A percentile compares a stretch with the other conserved stretches of the same genome.
These are phyloP conservation scores for Scutellaria baicalensis DNA, from an alignment of 257 asterid species.

Conservation along the genomic window DNA sequence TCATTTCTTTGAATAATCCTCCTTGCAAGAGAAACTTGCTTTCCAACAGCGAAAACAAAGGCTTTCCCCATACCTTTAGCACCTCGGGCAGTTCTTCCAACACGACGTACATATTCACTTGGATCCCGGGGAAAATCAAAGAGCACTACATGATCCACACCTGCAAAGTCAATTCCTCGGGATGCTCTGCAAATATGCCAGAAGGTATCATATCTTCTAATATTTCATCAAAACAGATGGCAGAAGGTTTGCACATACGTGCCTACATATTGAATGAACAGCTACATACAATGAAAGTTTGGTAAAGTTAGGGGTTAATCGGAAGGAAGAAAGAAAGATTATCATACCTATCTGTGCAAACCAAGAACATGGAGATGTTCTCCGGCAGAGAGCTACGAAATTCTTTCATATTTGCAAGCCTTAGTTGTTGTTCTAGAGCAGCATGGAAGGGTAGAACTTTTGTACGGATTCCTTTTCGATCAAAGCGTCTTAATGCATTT, in stretches of 20 bases:
- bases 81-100: constrained; percentile 98
- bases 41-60: constrained; percentile 83
- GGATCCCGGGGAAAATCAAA: constrained; percentile 98
- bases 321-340: neutral
- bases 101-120: constrained; percentile 98
- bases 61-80: constrained; percentile 93
- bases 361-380: constrained; percentile 60
- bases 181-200: constrained; percentile 60
- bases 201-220: neutral
- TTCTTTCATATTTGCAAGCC: constrained; percentile 72
- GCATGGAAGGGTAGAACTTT: constrained; percentile 92
- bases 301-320: neutral
- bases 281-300: neutral
- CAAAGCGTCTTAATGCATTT: constrained; percentile 72
- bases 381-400: constrained; percentile 41
- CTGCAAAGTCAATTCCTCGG: constrained; percentile 88
- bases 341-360: constrained; percentile 88
- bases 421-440: constrained; percentile 78
- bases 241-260: no score
- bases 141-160: constrained; percentile 89
- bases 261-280: neutral
- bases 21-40: constrained; percentile 94
- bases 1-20: constrained; percentile 77
- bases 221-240: neutral
- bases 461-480: constrained; percentile 45